Evolutionary conservation across 169 alveolate species (phyloP).

Genomic region (Eimeria necatrix): DNA sequence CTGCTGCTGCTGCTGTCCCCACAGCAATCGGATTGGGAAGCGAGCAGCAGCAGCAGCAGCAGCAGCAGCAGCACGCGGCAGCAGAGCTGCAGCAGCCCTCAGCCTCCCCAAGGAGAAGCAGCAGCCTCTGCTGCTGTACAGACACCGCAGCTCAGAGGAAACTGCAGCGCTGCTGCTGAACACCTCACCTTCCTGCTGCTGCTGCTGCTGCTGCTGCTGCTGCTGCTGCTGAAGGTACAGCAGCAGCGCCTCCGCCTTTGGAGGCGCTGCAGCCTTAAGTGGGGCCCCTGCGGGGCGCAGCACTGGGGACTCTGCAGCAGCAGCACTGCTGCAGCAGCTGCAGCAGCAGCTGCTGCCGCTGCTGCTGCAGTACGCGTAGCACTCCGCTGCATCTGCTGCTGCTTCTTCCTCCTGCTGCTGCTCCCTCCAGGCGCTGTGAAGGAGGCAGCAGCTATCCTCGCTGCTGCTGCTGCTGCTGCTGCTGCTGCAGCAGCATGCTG

Average conservation of each 20-base stretch:
- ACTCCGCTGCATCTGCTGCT: not conserved
- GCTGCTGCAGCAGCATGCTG: slow-evolving; percentile 70
- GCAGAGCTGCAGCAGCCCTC: slow-evolving; percentile 50
- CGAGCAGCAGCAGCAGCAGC: slow-evolving; percentile 35
- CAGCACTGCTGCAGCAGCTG: slow-evolving; percentile 58
- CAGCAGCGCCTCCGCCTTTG: slow-evolving; percentile 18
- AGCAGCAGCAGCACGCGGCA: slow-evolving; percentile 47
- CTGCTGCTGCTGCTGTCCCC: slow-evolving; percentile 66
- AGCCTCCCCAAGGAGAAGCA: slow-evolving; percentile 25
- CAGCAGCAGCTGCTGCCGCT: slow-evolving; percentile 21
- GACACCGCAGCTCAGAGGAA: slow-evolving; percentile 42
- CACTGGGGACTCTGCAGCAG: not conserved
- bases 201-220: slow-evolving; percentile 55
- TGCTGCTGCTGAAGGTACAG: slow-evolving; percentile 37
- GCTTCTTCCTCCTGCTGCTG: not conserved
- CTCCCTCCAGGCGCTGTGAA: slow-evolving; percentile 53
- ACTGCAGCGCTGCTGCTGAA: not conserved
- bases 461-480: slow-evolving; percentile 44
- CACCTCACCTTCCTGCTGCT: not conserved
- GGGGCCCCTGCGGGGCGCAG: not conserved
- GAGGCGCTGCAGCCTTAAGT: slow-evolving; percentile 26
- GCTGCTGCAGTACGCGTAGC: not conserved
- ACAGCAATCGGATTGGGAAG: not conserved
- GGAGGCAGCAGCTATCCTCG: slow-evolving; percentile 48
- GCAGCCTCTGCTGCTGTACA: slow-evolving; percentile 5